phyloP scores from a whole-genome alignment of 2,329 filamentous ascomycete species.

The Colletotrichum simmondsii region DNA sequence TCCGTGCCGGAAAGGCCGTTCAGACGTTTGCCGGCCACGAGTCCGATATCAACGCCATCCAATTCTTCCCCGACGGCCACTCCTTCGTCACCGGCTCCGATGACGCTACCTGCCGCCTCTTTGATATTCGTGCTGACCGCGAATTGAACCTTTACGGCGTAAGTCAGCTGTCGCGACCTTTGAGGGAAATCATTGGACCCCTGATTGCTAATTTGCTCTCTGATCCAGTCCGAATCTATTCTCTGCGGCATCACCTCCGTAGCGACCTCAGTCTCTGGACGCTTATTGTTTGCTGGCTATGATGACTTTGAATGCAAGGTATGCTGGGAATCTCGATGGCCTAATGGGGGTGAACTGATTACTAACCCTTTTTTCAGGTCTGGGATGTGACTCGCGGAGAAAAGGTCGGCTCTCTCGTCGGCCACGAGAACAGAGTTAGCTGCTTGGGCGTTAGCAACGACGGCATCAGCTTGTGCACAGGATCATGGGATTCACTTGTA shows the following conservation, averaged over 20 bases:
- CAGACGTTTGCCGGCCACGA: slow-evolving; percentile 99
- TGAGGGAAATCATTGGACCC: too few species aligned
- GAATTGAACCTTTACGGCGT: slow-evolving; percentile 77
- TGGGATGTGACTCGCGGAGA: slow-evolving; percentile 98
- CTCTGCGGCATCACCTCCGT: slow-evolving; percentile 98
- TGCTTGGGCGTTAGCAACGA: slow-evolving; percentile 99
- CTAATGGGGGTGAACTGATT: slow-evolving; percentile 2
- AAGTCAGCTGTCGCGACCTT: slow-evolving; percentile 44
- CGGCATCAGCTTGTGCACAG: slow-evolving; percentile 98
- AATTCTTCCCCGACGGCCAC: slow-evolving; percentile 99
- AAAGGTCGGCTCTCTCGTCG: slow-evolving; percentile 95
- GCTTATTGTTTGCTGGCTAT: slow-evolving; percentile 95
- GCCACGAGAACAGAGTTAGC: slow-evolving; percentile 98
- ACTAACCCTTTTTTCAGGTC: slow-evolving; percentile 68
- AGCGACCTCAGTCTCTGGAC: slow-evolving; percentile 95
- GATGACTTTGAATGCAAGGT: slow-evolving; percentile 99
- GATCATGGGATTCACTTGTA: slow-evolving; percentile 99
- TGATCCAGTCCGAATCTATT: slow-evolving; percentile 87
- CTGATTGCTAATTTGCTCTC: slow-evolving; percentile 34
- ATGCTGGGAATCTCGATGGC: slow-evolving; percentile 44
- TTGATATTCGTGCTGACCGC: slow-evolving; percentile 96
- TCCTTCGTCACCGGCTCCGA: slow-evolving; percentile 98
- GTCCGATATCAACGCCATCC: slow-evolving; percentile 99
- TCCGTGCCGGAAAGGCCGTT: slow-evolving; percentile 96
- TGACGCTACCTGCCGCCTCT: slow-evolving; percentile 95